phyloP scores from a whole-genome alignment of 495 filamentous ascomycete genomes.

The Aspergillus baeticus region DNA sequence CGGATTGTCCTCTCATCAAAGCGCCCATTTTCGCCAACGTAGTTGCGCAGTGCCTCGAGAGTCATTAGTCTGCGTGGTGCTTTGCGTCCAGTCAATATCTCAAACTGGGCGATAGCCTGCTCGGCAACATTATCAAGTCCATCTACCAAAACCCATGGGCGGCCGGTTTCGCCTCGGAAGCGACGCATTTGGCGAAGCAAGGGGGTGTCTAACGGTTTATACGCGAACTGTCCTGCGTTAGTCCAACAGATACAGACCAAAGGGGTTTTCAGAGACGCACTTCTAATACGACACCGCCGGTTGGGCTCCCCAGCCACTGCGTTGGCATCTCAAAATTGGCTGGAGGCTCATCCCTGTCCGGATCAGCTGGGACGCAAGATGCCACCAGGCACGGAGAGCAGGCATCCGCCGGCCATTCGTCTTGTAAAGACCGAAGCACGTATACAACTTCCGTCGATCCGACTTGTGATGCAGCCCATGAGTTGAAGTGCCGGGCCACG shows the following conservation, averaged over 20 bases:
- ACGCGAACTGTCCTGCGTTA: slow-evolving; percentile 56
- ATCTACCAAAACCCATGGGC: slow-evolving; percentile 75
- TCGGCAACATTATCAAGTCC: slow-evolving; percentile 77
- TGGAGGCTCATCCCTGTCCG: slow-evolving; percentile 58
- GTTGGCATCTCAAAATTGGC: slow-evolving; percentile 74
- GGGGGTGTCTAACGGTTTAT: slow-evolving; percentile 71
- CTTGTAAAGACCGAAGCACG: slow-evolving; percentile 56
- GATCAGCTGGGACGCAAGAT: slow-evolving; percentile 71
- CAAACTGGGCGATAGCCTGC: slow-evolving; percentile 81
- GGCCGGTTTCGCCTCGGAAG: slow-evolving; percentile 57
- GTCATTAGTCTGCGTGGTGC: slow-evolving; percentile 75
- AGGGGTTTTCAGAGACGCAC: slow-evolving; percentile 32
- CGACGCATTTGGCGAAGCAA: slow-evolving; percentile 63
- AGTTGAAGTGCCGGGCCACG: slow-evolving; percentile 74
- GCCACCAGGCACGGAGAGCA: slow-evolving; percentile 73
- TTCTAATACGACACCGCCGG: slow-evolving; percentile 79
- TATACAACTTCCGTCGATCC: slow-evolving; percentile 53
- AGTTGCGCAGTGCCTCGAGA: slow-evolving; percentile 58
- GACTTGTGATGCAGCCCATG: slow-evolving; percentile 46
- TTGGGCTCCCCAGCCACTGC: slow-evolving; percentile 73
- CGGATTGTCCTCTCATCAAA: slow-evolving; percentile 47
- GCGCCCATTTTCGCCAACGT: slow-evolving; percentile 39
- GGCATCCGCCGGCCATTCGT: slow-evolving; percentile 64
- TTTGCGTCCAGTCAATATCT: slow-evolving; percentile 78
- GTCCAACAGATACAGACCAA: background rate